A percentile compares a stretch with the other conserved stretches of the same genome.
Evolutionary conservation across 495 filamentous ascomycete genomes (phyloP).

Genomic region (Penicillium steckii): DNA sequence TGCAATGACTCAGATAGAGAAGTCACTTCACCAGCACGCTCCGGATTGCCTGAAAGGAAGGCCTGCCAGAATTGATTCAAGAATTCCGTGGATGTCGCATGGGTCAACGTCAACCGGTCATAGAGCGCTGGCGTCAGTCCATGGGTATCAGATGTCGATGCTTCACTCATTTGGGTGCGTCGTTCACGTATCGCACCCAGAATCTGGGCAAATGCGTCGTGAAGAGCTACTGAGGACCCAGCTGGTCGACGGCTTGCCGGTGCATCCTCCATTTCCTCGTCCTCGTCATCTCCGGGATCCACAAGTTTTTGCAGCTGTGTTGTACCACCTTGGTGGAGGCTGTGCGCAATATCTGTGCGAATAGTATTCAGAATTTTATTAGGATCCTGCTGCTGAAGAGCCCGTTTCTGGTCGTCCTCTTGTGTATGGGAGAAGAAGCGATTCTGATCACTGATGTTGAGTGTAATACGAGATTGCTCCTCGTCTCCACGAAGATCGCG

Average conservation of each 20-base stretch:
- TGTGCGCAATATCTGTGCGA: constrained; percentile 55
- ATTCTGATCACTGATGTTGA: constrained; percentile 84
- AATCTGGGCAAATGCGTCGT: constrained; percentile 41
- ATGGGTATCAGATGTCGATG: constrained; percentile 44
- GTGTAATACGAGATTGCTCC: constrained; percentile 68
- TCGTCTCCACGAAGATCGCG: constrained; percentile 77
- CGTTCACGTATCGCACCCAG: constrained; percentile 45
- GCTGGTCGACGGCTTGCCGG: constrained; percentile 28
- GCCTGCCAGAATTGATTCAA: constrained; percentile 93
- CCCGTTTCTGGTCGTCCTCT: constrained; percentile 52
- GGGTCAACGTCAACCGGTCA: constrained; percentile 75
- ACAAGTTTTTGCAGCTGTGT: constrained; percentile 39
- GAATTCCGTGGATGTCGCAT: constrained; percentile 91
- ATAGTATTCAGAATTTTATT: constrained; percentile 62
- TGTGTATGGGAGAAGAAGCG: constrained; percentile 71
- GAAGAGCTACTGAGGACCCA: constrained; percentile 36
- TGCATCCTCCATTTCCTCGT: constrained; percentile 51
- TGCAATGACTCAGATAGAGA: constrained; percentile 75
- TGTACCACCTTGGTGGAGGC: constrained; percentile 57
- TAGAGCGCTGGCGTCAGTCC: constrained; percentile 65
- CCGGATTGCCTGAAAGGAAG: constrained; percentile 79
- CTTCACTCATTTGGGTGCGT: constrained; percentile 32
- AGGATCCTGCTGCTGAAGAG: constrained; percentile 67
- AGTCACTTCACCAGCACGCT: constrained; percentile 70
- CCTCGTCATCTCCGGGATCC: constrained; percentile 61